phyloP scores from a whole-genome alignment of 345 rosid species.

The Populus alba region DNA sequence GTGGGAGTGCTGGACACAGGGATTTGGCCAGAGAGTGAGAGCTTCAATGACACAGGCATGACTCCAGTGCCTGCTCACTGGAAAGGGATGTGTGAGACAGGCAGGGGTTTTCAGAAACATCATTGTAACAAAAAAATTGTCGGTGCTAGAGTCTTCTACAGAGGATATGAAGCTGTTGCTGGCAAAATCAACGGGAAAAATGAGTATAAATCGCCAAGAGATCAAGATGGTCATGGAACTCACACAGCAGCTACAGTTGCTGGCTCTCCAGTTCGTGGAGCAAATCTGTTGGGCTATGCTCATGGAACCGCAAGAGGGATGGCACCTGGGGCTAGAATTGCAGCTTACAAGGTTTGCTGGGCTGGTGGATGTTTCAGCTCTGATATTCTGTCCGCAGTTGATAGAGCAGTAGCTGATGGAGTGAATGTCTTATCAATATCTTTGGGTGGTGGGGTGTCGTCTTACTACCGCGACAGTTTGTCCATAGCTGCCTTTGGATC shows the following conservation, averaged over 20 bases:
- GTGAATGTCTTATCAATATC: conserved; percentile 30
- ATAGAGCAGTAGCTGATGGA: conserved; percentile 33
- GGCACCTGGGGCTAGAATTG: conserved; percentile 32
- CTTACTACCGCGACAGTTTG: conserved; percentile 27
- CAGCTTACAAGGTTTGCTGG: conserved; percentile 34
- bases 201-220: conserved; percentile 29
- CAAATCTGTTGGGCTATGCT: conserved; percentile 28
- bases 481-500: conserved; percentile 33
- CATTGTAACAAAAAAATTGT: conserved; percentile 29
- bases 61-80: conserved; percentile 18
- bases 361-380: conserved; percentile 32
- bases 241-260: conserved; percentile 33
- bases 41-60: conserved; percentile 36
- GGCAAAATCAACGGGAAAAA: conserved; percentile 24
- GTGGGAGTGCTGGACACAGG: conserved; percentile 32
- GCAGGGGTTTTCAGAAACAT: conserved; percentile 17
- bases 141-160: conserved; percentile 27
- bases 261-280: conserved; percentile 23
- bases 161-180: conserved; percentile 24
- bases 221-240: conserved; percentile 36
- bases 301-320: conserved; percentile 34
- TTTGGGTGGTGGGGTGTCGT: conserved; percentile 29
- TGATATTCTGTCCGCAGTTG: conserved; percentile 29
- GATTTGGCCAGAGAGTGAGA: conserved; percentile 29
- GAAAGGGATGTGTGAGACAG: conserved; percentile 31